Percentiles rank a stretch among this genome's conserved stretches.
These are phyloP conservation scores for Komagataella pseudopastoris DNA, from an alignment of 805 yeast species.

Conservation along the genomic window DNA sequence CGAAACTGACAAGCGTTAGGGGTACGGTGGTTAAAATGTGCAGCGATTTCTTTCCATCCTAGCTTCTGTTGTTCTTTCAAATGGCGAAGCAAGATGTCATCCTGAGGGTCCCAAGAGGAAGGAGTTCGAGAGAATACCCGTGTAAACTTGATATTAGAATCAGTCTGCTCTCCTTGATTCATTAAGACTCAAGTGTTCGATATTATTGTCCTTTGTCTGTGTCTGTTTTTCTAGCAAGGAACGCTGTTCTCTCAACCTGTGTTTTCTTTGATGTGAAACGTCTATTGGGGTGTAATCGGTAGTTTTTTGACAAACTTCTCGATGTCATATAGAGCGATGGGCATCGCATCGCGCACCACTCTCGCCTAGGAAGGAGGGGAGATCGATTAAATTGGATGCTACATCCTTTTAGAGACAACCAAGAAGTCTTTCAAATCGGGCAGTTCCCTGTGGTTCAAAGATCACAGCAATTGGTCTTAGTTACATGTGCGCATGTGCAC, in stretches of 20 bases:
- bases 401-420: background rate
- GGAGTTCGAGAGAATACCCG: slow-evolving; percentile 6
- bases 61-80: slow-evolving; percentile 70
- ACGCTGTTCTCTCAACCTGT: background rate
- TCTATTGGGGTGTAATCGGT: background rate
- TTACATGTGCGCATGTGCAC: no score
- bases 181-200: background rate
- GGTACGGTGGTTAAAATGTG: slow-evolving; percentile 65
- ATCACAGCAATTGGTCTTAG: no score
- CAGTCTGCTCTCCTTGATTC: background rate
- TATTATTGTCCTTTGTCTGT: background rate
- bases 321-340: background rate
- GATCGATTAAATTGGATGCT: background rate
- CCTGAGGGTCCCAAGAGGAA: slow-evolving; percentile 63
- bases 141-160: slow-evolving; percentile 1
- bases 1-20: slow-evolving; percentile 86
- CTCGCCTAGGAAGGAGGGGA: background rate
- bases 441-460: background rate
- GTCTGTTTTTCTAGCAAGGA: background rate
- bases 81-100: slow-evolving; percentile 57
- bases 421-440: background rate
- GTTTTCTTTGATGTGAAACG: background rate
- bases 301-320: background rate
- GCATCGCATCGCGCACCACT: background rate
- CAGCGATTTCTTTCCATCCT: slow-evolving; percentile 83